A percentile compares a stretch with the other conserved stretches of the same genome.
phyloP scores from a whole-genome alignment of 345 rosid genomes.

The Lepidium aucheri region DNA sequence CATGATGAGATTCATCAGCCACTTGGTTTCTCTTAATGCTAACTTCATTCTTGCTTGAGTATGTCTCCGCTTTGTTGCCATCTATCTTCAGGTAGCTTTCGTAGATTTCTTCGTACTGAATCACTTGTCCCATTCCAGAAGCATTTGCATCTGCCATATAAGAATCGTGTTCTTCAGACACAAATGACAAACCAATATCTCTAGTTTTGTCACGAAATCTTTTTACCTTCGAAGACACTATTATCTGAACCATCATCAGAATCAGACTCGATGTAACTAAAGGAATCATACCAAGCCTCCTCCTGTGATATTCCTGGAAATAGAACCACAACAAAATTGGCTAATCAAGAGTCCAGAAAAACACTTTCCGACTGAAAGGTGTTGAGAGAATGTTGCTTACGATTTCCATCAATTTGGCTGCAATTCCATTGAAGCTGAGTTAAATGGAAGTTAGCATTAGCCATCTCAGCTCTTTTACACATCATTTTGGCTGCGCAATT shows the following conservation, averaged over 20 bases:
- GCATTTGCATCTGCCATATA: slow-evolving; percentile 44
- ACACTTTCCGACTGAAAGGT: background rate
- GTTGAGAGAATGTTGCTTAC: slow-evolving; percentile 23
- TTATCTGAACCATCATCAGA: slow-evolving; percentile 67
- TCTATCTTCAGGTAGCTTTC: slow-evolving; percentile 55
- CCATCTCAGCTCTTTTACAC: slow-evolving; percentile 50
- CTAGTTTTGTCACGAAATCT: background rate
- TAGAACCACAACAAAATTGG: background rate
- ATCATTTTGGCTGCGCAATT: slow-evolving; percentile 42
- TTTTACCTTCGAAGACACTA: slow-evolving; percentile 50
- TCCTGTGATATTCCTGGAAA: slow-evolving; percentile 56
- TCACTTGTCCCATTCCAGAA: slow-evolving; percentile 34
- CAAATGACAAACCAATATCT: slow-evolving; percentile 2
- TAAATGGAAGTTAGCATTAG: slow-evolving; percentile 48
- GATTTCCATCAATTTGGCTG: slow-evolving; percentile 51
- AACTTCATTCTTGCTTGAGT: slow-evolving; percentile 31
- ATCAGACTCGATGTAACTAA: slow-evolving; percentile 71
- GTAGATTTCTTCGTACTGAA: slow-evolving; percentile 51
- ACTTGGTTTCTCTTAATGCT: slow-evolving; percentile 32
- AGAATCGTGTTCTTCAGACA: background rate
- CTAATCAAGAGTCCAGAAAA: background rate
- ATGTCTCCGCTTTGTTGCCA: slow-evolving; percentile 35
- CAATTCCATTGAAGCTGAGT: slow-evolving; percentile 80
- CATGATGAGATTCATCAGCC: slow-evolving; percentile 34
- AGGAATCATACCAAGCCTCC: slow-evolving; percentile 73